Evolutionary conservation across 2,329 filamentous ascomycete genomes (phyloP), one percentile per base, ranked within the genome.

Genomic region (Calonectria crousiana): DNA sequence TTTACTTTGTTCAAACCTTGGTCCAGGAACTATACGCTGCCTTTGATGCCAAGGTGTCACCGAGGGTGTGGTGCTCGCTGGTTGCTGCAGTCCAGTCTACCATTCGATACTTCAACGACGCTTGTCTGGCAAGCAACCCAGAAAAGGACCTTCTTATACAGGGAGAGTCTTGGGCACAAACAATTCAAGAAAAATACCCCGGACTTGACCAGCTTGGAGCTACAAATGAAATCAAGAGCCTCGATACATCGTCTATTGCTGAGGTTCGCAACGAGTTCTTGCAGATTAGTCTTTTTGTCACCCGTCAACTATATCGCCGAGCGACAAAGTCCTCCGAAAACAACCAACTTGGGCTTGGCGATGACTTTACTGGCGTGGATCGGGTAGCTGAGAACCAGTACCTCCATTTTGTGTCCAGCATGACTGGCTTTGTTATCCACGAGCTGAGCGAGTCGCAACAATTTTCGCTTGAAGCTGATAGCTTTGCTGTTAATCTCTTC

Each of bases 241-340:
- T 44, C 41, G 71, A 73, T 16, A 69, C 60, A 34, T 52, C 44
- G 2, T 52, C 58, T 34, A 77, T 82, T 11, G 81, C 78, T 4
- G 81, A 85, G 64, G 68, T 84, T 13, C 80, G 81, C 44, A 79
- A 78, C 14, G 84, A 86, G 64, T 88, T 87, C 60, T 76, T 88
- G n/a, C 81, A 86, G 8, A 80, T 86, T 36, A 81, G 83, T 23
- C 76, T 88, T 2, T 84, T 84, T 23, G 74, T 86, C 13, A 81
- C 84, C 14, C 81, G 84, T 18, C 79, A 83, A 26, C 82, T 90
- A 3, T 89, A 89, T 75, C 83, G 84, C 10, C 83, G 84, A 23
- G 84, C 85, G 6, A 87, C 85, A 0, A 83, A 82, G 47, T 67
- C 75, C 9, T 76, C 77, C 36, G 73, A 73, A 8, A 76, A 72